Evolutionary conservation across 306 rosid genomes (phyloP), one percentile per base, ranked within the genome.

Genomic region (Sesbania bispinosa): DNA sequence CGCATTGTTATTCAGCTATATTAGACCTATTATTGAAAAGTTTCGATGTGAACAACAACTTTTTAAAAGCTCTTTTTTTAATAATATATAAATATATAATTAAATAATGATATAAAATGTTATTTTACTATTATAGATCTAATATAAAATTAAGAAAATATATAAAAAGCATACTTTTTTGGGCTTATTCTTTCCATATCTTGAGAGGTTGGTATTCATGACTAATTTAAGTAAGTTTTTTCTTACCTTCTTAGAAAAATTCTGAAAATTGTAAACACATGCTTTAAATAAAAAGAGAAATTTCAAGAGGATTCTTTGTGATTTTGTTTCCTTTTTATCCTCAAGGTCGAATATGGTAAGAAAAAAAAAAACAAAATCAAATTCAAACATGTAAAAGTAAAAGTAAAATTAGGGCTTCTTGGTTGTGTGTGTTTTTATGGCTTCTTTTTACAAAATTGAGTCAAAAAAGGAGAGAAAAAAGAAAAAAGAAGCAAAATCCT

Each of bases 321-420:
- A 71, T 71, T 65, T 36, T 46, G 39, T 79, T 79, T 79, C 82
- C 69, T 72, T 46, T 15, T 62, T 8, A 9, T 0, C 4, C 16
- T 7, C 2, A 2, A 27, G n/a, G n/a, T n/a, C n/a, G n/a, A n/a
- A n/a, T 29, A 65, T 27, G 19, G 79, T 7, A 64, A 57, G 20
- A 41, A 41, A 27, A 11, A n/a, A 29, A 20, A 29, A 29, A n/a
- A n/a, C n/a, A n/a, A n/a, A n/a, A n/a, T 67, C 60, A 32, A 42
- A 66, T 18, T 29, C 45, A 20, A 7, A 14, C 9, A 7, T 41
- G 57, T 13, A 51, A 39, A 38, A 53, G n/a, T n/a, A n/a, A n/a
- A n/a, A n/a, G n/a, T n/a, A n/a, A n/a, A n/a, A n/a, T 0, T 7
- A 18, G 10, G 30, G 0, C 0, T n/a, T 29, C 14, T 1, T 19